Evolutionary conservation across 164 flowering plant species (phyloP).

Genomic region (Brasenia schreberi): DNA sequence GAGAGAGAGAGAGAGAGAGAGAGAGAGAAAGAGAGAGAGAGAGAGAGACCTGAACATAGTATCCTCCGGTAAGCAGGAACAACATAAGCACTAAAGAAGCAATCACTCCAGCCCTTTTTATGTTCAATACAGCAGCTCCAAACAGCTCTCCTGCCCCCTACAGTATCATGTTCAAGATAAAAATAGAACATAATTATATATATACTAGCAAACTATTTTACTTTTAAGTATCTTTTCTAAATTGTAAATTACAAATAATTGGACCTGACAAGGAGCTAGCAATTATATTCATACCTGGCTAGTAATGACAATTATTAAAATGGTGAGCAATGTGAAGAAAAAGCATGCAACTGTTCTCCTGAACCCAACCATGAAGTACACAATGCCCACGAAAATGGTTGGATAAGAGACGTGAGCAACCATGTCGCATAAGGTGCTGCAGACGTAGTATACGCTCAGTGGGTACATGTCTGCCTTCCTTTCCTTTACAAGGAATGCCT

Average conservation of each 20-base stretch:
- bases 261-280: background rate
- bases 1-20: background rate
- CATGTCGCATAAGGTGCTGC: constrained; percentile 94
- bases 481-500: constrained; percentile 71
- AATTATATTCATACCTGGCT: constrained; percentile 55
- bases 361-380: constrained; percentile 96
- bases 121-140: constrained; percentile 85
- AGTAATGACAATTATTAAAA: constrained; percentile 54
- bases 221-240: too few relatives aligned
- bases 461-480: constrained; percentile 94
- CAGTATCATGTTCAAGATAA: background rate
- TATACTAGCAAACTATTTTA: background rate
- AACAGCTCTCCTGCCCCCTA: constrained; percentile 97
- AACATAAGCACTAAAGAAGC: constrained; percentile 80
- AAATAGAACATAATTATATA: background rate
- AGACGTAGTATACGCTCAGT: constrained; percentile 69
- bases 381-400: constrained; percentile 61
- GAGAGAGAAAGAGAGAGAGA: background rate
- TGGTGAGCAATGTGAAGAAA: constrained; percentile 56
- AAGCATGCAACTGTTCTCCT: constrained; percentile 68
- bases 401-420: constrained; percentile 76
- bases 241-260: too few relatives aligned
- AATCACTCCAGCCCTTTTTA: constrained; percentile 83
- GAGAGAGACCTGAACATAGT: constrained; percentile 74
- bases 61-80: constrained; percentile 97